Conservation (phyloP, 163 green algal species). For the Picocystis sp. region DNA sequence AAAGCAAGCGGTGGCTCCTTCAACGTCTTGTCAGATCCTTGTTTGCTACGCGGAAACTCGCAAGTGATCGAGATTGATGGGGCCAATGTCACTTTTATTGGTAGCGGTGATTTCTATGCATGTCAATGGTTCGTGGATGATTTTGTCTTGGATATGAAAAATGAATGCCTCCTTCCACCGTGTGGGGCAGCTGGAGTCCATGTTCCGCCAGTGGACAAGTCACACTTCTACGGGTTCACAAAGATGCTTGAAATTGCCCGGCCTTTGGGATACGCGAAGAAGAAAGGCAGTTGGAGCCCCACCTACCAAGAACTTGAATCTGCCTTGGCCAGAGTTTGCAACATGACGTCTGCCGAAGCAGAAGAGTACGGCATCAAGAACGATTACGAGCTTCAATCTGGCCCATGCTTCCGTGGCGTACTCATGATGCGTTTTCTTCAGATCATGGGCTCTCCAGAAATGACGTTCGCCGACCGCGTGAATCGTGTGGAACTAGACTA, state of each 20-base stretch:
- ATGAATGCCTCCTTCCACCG: constrained; percentile 1
- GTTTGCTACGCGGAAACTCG: not conserved
- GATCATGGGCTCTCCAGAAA: constrained; percentile 4
- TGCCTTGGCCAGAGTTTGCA: constrained; percentile 1
- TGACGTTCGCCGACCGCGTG: constrained; percentile 4
- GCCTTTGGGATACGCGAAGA: constrained; percentile 1
- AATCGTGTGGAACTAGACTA: not conserved
- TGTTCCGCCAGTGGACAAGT: not conserved
- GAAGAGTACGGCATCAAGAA: constrained; percentile 2
- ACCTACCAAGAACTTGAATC: constrained; percentile 2
- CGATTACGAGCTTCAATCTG: constrained; percentile 1
- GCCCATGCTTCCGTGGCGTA: constrained; percentile 4
- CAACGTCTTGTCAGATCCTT: constrained; percentile 1
- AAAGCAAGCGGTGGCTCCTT: not conserved
- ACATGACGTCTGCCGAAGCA: constrained; percentile 1
- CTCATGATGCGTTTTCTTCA: constrained; percentile 8
- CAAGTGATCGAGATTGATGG: constrained; percentile 1
- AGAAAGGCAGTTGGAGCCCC: constrained; percentile 1
- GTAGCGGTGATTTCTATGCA: constrained; percentile 6
- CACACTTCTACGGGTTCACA: not conserved
- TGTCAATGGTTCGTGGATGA: constrained; percentile 8
- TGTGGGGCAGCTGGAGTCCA: constrained; percentile 3
- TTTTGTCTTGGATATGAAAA: constrained; percentile 1
- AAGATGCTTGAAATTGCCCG: constrained; percentile 8
- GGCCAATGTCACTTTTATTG: constrained; percentile 2